phyloP scores from a whole-genome alignment of 2,329 filamentous ascomycete species.

The Periconia sp. region DNA sequence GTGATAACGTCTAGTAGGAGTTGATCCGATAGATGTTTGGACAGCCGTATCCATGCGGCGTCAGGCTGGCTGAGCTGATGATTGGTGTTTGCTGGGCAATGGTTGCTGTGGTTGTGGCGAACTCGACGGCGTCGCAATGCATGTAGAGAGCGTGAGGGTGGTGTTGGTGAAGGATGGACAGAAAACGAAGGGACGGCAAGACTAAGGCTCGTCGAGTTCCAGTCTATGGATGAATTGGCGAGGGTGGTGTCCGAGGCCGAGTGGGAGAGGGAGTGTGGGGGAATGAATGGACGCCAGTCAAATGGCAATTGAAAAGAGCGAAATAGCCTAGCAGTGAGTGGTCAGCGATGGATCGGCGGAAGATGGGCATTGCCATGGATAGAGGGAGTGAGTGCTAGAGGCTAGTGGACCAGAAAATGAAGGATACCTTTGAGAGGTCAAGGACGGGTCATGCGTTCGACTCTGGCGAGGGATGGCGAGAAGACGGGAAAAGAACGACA shows the following conservation, averaged over 20 bases:
- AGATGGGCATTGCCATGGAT: not conserved
- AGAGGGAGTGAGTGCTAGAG: not conserved
- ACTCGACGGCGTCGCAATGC: conserved; percentile 19
- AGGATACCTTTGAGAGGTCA: conserved; percentile 16
- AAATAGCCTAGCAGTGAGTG: conserved; percentile 17
- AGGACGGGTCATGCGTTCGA: not conserved
- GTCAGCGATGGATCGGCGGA: conserved; percentile 16
- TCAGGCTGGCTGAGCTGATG: conserved; percentile 15
- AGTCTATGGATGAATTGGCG: conserved; percentile 38
- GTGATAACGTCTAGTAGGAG: conserved; percentile 26
- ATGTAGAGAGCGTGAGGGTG: conserved; percentile 31
- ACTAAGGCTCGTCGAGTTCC: conserved; percentile 31
- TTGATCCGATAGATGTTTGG: conserved; percentile 25
- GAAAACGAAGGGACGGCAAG: conserved; percentile 37
- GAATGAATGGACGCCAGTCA: conserved; percentile 44
- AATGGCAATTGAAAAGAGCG: conserved; percentile 33
- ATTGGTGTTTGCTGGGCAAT: conserved; percentile 16
- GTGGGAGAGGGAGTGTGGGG: conserved; percentile 27
- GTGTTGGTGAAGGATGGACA: conserved; percentile 9
- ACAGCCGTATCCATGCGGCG: conserved; percentile 32
- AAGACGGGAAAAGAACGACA: conserved; percentile 4
- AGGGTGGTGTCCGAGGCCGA: conserved; percentile 1
- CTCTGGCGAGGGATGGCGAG: conserved; percentile 10
- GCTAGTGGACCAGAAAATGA: not conserved
- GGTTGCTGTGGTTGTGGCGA: conserved; percentile 16